These are phyloP conservation scores for Apiospora saccharicola DNA, from an alignment of 2,329 filamentous ascomycete genomes.

Conservation along the genomic window DNA sequence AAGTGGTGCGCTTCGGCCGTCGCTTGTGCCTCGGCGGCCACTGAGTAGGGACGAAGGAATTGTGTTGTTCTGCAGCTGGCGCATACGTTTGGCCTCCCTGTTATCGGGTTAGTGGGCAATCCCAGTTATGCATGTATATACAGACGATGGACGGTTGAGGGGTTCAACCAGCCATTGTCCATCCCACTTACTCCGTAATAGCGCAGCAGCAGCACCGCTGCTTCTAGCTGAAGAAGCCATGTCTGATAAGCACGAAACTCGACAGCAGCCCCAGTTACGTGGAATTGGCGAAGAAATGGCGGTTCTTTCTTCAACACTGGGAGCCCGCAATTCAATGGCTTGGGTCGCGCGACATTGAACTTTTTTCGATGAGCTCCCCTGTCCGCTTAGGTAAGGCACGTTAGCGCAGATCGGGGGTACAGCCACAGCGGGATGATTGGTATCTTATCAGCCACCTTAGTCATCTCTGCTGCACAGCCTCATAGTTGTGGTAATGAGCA, in stretches of 20 bases:
- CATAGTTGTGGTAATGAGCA: too few species aligned
- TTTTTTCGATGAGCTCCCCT: conserved; percentile 35
- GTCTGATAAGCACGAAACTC: conserved; percentile 12
- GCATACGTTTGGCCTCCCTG: conserved; percentile 42
- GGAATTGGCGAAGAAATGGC: conserved; percentile 30
- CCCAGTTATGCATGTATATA: background rate
- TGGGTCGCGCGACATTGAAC: conserved; percentile 32
- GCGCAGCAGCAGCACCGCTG: conserved; percentile 55
- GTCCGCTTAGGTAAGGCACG: conserved; percentile 22
- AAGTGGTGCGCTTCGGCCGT: conserved; percentile 46
- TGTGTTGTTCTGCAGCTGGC: conserved; percentile 41
- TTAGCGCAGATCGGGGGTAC: background rate
- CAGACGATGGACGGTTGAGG: background rate
- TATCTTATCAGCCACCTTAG: background rate
- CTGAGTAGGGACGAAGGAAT: conserved; percentile 44
- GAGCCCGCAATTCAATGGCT: background rate
- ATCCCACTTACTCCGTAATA: conserved; percentile 57
- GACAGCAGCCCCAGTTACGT: background rate
- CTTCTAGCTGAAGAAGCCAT: conserved; percentile 68
- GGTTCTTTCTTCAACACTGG: conserved; percentile 4
- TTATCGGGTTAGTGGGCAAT: conserved; percentile 40
- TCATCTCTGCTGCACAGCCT: too few species aligned
- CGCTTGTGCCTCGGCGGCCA: conserved; percentile 43
- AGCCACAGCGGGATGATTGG: background rate
- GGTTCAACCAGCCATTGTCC: background rate